Conservation (phyloP, 2,329 filamentous ascomycete genomes). For the Chrysoporthe cubensis region DNA sequence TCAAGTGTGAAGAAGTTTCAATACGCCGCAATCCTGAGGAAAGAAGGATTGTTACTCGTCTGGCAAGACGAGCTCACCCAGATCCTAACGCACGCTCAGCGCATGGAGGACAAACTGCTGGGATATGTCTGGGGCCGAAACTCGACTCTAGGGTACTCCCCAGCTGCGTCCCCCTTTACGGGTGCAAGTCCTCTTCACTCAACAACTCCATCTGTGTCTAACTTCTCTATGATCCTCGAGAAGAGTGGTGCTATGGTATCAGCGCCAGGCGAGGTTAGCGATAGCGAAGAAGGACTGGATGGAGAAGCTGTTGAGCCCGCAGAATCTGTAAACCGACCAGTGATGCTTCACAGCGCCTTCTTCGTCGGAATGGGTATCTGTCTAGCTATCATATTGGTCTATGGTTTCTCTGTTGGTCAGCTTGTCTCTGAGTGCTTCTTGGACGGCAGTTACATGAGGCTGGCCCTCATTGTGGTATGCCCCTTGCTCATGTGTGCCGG, state of each 20-base stretch:
- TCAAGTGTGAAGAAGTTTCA: conserved; percentile 47
- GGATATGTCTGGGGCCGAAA: conserved; percentile 37
- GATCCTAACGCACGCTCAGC: conserved; percentile 44
- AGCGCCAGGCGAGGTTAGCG: conserved; percentile 26
- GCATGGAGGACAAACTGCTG: conserved; percentile 40
- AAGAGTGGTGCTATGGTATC: conserved; percentile 28
- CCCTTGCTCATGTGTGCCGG: conserved; percentile 44
- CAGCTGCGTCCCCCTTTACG: conserved; percentile 21
- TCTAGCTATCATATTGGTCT: conserved; percentile 43
- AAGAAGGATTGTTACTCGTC: conserved; percentile 46
- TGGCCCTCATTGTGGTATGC: conserved; percentile 41
- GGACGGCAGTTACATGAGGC: conserved; percentile 43
- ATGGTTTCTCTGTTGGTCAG: conserved; percentile 43
- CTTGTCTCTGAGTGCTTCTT: conserved; percentile 44
- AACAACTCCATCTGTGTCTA: conserved; percentile 30
- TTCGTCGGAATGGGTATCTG: conserved; percentile 45
- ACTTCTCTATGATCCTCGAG: conserved; percentile 29
- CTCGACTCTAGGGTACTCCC: conserved; percentile 18
- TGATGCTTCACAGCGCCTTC: conserved; percentile 42
- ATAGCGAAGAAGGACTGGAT: conserved; percentile 34
- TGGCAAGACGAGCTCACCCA: conserved; percentile 48
- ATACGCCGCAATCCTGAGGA: conserved; percentile 47
- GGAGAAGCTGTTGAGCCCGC: conserved; percentile 34
- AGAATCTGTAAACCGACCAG: conserved; percentile 47
- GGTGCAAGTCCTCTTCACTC: conserved; percentile 27